Conservation (phyloP, 202 grass and related monocot genomes). For the Hordeum pubiflorum region DNA sequence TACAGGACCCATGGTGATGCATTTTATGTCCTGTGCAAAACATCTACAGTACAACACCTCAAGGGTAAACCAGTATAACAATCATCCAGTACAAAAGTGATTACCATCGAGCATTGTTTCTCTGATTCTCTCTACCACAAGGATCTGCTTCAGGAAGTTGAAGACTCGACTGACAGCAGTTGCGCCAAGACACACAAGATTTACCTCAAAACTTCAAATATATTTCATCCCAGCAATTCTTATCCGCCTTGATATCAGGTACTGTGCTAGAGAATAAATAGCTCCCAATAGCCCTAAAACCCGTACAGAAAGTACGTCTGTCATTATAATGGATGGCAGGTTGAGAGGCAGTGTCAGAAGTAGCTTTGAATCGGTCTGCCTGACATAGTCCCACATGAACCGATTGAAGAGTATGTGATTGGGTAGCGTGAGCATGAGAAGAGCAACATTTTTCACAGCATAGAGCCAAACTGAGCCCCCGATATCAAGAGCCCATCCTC, state of each 20-base stretch:
- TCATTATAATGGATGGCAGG: conserved; percentile 79
- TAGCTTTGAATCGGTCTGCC: conserved; percentile 76
- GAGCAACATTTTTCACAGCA: conserved; percentile 71
- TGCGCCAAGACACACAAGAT: conserved; percentile 17
- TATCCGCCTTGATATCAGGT: conserved; percentile 79
- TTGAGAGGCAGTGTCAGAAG: conserved; percentile 89
- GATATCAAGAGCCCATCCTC: conserved; percentile 78
- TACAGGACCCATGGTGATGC: conserved; percentile 23
- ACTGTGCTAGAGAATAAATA: conserved; percentile 90
- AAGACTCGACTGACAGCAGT: background rate
- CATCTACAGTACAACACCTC: conserved; percentile 30
- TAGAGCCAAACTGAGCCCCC: conserved; percentile 80
- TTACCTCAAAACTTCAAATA: conserved; percentile 59
- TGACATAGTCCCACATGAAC: conserved; percentile 99
- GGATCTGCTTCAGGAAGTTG: conserved; percentile 3
- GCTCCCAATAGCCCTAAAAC: conserved; percentile 86
- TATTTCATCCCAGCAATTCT: conserved; percentile 97
- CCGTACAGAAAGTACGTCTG: conserved; percentile 73
- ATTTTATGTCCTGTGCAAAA: conserved; percentile 12
- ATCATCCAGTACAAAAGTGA: conserved; percentile 26
- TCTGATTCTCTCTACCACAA: conserved; percentile 5
- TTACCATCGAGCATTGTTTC: background rate
- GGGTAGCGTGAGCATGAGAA: conserved; percentile 75
- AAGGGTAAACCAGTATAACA: conserved; percentile 16
- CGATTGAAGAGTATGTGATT: conserved; percentile 98